These are phyloP conservation scores for Strobilomyces confusus DNA, from an alignment of 768 basidiomycete genomes.

Conservation along the genomic window DNA sequence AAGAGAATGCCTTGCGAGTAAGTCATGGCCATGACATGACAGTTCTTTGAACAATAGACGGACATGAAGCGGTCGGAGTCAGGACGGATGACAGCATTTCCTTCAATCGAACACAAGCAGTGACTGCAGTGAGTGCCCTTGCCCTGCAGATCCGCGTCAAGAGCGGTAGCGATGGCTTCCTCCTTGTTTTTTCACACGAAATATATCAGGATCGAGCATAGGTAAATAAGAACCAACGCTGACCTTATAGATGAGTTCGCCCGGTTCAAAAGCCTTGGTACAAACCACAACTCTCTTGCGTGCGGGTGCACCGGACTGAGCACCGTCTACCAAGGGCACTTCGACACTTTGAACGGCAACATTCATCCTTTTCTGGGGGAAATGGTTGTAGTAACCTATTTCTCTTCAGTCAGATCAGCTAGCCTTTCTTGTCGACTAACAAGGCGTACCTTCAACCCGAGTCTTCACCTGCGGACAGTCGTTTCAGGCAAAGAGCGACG, in stretches of 20 bases:
- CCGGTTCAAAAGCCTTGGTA: slow-evolving; percentile 61
- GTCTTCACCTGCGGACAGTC: slow-evolving; percentile 50
- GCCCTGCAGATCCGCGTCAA: slow-evolving; percentile 68
- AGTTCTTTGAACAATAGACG: slow-evolving; percentile 71
- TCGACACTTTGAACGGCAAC: slow-evolving; percentile 51
- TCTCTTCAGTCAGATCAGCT: slow-evolving; percentile 16
- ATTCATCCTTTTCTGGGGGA: slow-evolving; percentile 71
- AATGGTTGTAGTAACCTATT: slow-evolving; percentile 71
- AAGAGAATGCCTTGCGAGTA: slow-evolving; percentile 72
- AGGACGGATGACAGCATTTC: slow-evolving; percentile 41
- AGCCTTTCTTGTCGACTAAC: slow-evolving; percentile 2
- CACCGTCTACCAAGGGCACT: slow-evolving; percentile 16
- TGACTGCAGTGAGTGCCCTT: slow-evolving; percentile 69
- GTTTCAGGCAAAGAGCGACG: slow-evolving; percentile 5
- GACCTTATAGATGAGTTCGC: slow-evolving; percentile 78
- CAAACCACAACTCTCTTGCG: slow-evolving; percentile 56
- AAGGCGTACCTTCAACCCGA: slow-evolving; percentile 71
- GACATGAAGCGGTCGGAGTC: slow-evolving; percentile 51
- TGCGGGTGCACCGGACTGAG: slow-evolving; percentile 20
- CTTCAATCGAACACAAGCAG: slow-evolving; percentile 60
- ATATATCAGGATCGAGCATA: slow-evolving; percentile 1
- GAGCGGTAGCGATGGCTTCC: slow-evolving; percentile 62
- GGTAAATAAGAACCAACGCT: neutral
- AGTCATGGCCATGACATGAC: slow-evolving; percentile 49
- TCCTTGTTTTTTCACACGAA: slow-evolving; percentile 47